Conservation (phyloP, 2,329 filamentous ascomycete genomes). For the Aspergillus fumigatus region DNA sequence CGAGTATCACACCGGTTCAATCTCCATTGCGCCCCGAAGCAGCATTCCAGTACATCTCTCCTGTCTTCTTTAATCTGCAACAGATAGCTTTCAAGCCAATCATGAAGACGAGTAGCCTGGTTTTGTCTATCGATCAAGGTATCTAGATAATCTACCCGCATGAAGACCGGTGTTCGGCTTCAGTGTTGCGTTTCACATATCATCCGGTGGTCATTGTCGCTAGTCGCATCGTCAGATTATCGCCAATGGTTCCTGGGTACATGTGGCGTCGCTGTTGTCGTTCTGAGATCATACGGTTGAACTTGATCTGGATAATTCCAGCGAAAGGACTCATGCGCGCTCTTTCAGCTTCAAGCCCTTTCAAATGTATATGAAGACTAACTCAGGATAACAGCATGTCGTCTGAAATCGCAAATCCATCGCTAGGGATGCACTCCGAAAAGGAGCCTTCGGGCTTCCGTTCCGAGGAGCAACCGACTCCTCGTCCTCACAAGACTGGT, state of each 20-base stretch:
- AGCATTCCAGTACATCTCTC: slow-evolving; percentile 25
- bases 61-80: slow-evolving; percentile 16
- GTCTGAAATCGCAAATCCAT: slow-evolving; percentile 23
- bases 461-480: slow-evolving; percentile 8
- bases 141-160: slow-evolving; percentile 36
- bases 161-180: slow-evolving; percentile 40
- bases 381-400: slow-evolving; percentile 28
- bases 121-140: slow-evolving; percentile 40
- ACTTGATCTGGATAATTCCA: slow-evolving; percentile 45
- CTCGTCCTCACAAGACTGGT: slow-evolving; percentile 15
- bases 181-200: slow-evolving; percentile 8
- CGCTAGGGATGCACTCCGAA: slow-evolving; percentile 22
- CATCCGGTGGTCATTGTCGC: background rate
- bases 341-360: slow-evolving; percentile 14
- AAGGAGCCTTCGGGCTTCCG: slow-evolving; percentile 16
- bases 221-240: background rate
- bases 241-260: background rate
- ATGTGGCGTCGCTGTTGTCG: slow-evolving; percentile 17
- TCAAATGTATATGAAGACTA: slow-evolving; percentile 13
- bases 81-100: slow-evolving; percentile 18
- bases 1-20: slow-evolving; percentile 1
- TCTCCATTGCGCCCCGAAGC: slow-evolving; percentile 7
- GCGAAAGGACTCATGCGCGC: slow-evolving; percentile 42
- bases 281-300: slow-evolving; percentile 44
- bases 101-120: slow-evolving; percentile 38